Evolutionary conservation across 257 asterid genomes (phyloP), one percentile per base, ranked within the genome.

Genomic region (Apocynum venetum): DNA sequence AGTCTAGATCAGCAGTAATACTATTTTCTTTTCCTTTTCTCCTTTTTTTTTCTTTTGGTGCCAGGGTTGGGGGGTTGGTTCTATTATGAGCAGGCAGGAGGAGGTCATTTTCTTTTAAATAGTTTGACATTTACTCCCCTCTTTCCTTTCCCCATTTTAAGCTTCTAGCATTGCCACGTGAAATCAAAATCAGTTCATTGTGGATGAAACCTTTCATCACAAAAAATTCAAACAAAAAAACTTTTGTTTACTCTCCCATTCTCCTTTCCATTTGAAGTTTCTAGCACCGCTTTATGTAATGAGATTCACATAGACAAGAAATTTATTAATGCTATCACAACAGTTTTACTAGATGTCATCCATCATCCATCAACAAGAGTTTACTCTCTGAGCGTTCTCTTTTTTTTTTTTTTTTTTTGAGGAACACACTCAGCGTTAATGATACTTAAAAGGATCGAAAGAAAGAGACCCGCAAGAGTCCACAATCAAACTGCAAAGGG

Each of bases 401-500:
- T 25, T 25, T n/a, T n/a, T n/a, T n/a, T n/a, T n/a, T n/a, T n/a
- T n/a, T n/a, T 25, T 25, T 25, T 25, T 25, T 25, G 31, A 25
- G 31, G 31, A 25, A 12, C 4, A 12, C 51, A 53, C 51, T 1
- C 41, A 64, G 47, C 20, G 5, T 5, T 40, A 66, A 10, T 40
- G 48, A 40, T 66, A 41, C 71, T 31, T 64, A 9, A 66, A 0
- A 65, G 6, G 31, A 38, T 4, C 71, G 40, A 40, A 36, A 64
- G 71, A 17, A 40, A 64, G 8, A 66, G 25, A 66, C 31, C 25
- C 49, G 6, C 49, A 66, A 66, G 31, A 40, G 25, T 36, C 48
- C 64, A 71, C 10, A 55, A 51, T 6, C 51, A 36, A 15, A 53
- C 60, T 51, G 43, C 79, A 52, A 76, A 76, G 65, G 11, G 31